Conservation (phyloP, 805 yeast species). For the Zygosaccharomyces siamensis region DNA sequence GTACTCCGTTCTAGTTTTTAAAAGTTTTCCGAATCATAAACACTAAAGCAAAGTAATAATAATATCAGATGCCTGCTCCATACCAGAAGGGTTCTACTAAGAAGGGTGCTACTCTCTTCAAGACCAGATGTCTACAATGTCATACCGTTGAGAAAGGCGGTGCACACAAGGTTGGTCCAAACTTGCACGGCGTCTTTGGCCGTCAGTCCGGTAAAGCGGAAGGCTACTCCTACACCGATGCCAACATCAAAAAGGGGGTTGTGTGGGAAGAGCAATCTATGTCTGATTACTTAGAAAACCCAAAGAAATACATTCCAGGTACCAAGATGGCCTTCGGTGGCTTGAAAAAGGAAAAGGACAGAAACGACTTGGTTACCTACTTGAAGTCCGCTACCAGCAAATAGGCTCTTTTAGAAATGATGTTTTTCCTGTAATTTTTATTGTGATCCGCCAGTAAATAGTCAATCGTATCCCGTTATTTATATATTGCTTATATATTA, state of each 20-base stretch:
- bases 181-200: conserved; percentile 90
- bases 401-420: neutral
- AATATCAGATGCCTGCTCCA: conserved; percentile 24
- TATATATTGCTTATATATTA: conserved; percentile 1
- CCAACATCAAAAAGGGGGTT: conserved; percentile 95
- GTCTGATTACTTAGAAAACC: conserved; percentile 96
- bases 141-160: conserved; percentile 96
- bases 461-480: neutral
- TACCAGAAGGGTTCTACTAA: conserved; percentile 55
- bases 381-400: conserved; percentile 46
- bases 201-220: conserved; percentile 88
- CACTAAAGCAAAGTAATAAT: neutral
- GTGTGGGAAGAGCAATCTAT: conserved; percentile 81
- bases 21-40: neutral
- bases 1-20: neutral
- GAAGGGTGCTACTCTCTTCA: conserved; percentile 98
- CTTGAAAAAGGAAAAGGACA: conserved; percentile 97
- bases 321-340: conserved; percentile 99
- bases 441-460: conserved; percentile 9
- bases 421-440: conserved; percentile 8
- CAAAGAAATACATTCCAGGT: conserved; percentile 99
- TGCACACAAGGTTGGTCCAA: conserved; percentile 98
- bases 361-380: conserved; percentile 94
- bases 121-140: conserved; percentile 98
- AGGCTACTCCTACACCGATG: conserved; percentile 96